Base-by-base conservation (phyloP, 1,139 yeast genomes). In the Zhuliangozyma parablackwelliae region DNA sequence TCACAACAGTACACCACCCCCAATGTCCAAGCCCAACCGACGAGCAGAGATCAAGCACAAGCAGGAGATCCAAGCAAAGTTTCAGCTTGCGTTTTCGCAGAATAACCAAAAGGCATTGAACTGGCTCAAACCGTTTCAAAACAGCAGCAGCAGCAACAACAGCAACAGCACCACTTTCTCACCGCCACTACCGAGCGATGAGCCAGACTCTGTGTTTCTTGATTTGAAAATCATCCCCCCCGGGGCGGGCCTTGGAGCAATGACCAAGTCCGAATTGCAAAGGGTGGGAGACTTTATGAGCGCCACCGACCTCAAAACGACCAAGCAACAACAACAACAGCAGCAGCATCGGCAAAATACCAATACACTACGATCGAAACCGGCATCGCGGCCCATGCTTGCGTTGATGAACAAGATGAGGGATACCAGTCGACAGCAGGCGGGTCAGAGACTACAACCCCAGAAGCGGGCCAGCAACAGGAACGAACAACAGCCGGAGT, bases 351-450 rank as follows among this genome's bases (percentile, higher is more conserved):
- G 21, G 16, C 29, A 20, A 46, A 21, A 9, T 3, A 13, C 10
- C 9, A 26, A 10, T n/a, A 47, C n/a, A 37, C 7, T 7, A 23
- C 10, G 9, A 23, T 23, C 24, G 24, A 46, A n/a, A 39, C 42
- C 28, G 40, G 44, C 44, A 10, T 56, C 63, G 10, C 58, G 54
- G 40, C 70, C 78, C 3, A 59, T 75, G 64, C 48, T 57, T 21
- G 72, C 79, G 1, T 59, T 76, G 42, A 55, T 65, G 56, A 75
- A 74, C 45, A 70, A 63, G 43, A 49, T 74, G 54, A 56, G 79
- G 40, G 59, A 62, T 35, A 55, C 47, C 10, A 49, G 47, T n/a
- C 46, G 69, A 33, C 45, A 47, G 21, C 48, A 47, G 29, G 34
- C 45, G 12, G 34, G 40, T 25, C 43, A 44, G 24, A 7, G 24